Base-by-base conservation (phyloP, 2,329 filamentous ascomycete species). In the Botrytis elliptica region DNA sequence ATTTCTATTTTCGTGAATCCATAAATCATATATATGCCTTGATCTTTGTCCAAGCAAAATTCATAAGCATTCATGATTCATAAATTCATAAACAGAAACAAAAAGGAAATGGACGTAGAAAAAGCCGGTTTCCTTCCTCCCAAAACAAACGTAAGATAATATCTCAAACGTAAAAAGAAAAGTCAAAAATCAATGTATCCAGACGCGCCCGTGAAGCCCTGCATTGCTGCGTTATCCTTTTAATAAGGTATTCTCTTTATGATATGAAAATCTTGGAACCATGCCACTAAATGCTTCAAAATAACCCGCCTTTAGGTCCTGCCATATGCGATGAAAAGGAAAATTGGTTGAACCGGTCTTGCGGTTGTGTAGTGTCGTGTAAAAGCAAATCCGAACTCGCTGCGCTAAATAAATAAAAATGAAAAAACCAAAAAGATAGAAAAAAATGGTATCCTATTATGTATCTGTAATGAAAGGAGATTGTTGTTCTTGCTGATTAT, bases 201-300 rank as follows among this genome's bases (percentile, higher is more conserved):
- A 80, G 79, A 79, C 82, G 82, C 83, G 82, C 83, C 84, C 71
- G 82, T 52, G 38, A 62, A 85, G 83, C 83, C 82, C 84, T 88
- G 88, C 88, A 90, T 90, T 88, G 88, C 88, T 90, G 88, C 88
- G 85, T 87, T 80, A 86, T 87, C 84, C 89, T 86, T 88, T 88
- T 79, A 75, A 76, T 78, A 76, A 75, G 77, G 76, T 79, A 78
- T 75, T 78, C 77, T 80, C 76, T 80, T 79, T 77, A 74, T 78
- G 72, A 73, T 83, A 85, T 84, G 86, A 73, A 73, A 70, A 40
- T 70, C 72, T 71, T 60, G 82, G 49, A 69, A 69, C 66, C 38
- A n/a, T 57, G 49, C 76, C 77, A 74, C 75, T 79, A 79, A 79
- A 79, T 77, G 82, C 79, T 79, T 75, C 73, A 72, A 78, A 76